Evolutionary conservation across 2,329 filamentous ascomycete genomes (phyloP).

Genomic region (Colletotrichum sojae): DNA sequence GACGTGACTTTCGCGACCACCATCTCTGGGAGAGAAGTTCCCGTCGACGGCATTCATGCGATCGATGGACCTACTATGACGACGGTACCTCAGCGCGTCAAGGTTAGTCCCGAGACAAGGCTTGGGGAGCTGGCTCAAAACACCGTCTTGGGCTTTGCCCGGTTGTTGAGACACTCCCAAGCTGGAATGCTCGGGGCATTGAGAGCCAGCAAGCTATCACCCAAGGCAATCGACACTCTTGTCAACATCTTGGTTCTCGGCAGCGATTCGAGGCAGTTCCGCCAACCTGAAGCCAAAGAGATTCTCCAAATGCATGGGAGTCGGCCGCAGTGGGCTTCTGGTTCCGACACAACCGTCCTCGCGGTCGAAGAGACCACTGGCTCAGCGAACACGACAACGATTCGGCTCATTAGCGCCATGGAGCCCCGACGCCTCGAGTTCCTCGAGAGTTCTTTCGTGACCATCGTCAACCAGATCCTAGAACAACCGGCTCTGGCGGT

Average conservation of each 20-base stretch:
- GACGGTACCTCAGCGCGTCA: conserved; percentile 44
- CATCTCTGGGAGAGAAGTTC: conserved; percentile 58
- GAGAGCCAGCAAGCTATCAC: conserved; percentile 5
- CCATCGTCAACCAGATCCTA: conserved; percentile 9
- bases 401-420: neutral
- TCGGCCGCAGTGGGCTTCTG: too few relatives aligned
- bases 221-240: conserved; percentile 38
- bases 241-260: conserved; percentile 35
- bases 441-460: conserved; percentile 28
- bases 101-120: conserved; percentile 34
- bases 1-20: conserved; percentile 59
- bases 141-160: conserved; percentile 41
- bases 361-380: neutral
- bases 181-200: conserved; percentile 44
- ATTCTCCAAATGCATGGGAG: too few relatives aligned
- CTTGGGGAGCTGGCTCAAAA: conserved; percentile 45
- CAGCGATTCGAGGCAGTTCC: too few relatives aligned
- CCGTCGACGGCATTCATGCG: conserved; percentile 59
- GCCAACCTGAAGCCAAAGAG: too few relatives aligned
- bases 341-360: neutral
- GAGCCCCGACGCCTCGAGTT: conserved; percentile 14
- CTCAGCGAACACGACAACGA: neutral
- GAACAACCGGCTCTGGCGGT: conserved; percentile 1
- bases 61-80: conserved; percentile 62
- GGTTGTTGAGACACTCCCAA: conserved; percentile 44